These are phyloP conservation scores for Fusarium sp. DNA, from an alignment of 2,329 filamentous ascomycete species.

Conservation along the genomic window DNA sequence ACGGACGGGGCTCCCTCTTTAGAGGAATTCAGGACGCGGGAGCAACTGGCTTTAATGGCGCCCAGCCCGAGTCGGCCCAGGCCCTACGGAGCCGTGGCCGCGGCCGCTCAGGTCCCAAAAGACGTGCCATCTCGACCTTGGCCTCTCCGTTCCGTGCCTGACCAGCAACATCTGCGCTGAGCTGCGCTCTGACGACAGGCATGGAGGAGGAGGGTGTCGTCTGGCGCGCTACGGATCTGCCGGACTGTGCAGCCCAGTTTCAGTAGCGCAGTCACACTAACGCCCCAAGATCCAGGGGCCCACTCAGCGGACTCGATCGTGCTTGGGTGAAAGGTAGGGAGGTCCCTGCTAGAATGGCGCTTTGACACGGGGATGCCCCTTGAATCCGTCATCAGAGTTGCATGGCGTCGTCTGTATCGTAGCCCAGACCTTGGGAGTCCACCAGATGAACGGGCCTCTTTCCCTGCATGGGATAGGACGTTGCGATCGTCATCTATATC, in stretches of 20 bases:
- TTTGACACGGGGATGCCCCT: slow-evolving; percentile 34
- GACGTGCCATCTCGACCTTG: slow-evolving; percentile 6
- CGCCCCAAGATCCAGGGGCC: slow-evolving; percentile 28
- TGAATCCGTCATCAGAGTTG: slow-evolving; percentile 14
- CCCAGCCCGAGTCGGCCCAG: slow-evolving; percentile 21
- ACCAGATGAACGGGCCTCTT: slow-evolving; percentile 4
- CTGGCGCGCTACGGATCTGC: slow-evolving; percentile 39
- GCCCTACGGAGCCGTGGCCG: neutral
- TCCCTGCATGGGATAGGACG: slow-evolving; percentile 2
- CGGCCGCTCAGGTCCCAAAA: neutral
- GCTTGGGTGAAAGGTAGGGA: slow-evolving; percentile 10
- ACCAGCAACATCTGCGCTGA: neutral
- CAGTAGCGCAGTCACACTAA: slow-evolving; percentile 27
- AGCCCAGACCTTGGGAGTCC: slow-evolving; percentile 4
- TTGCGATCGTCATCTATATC: neutral
- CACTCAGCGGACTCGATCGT: slow-evolving; percentile 20
- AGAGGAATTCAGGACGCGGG: slow-evolving; percentile 27
- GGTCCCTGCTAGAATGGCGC: slow-evolving; percentile 34
- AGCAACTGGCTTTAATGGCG: slow-evolving; percentile 44
- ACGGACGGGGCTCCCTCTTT: slow-evolving; percentile 33
- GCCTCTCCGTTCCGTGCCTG: slow-evolving; percentile 7
- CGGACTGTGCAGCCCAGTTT: slow-evolving; percentile 25
- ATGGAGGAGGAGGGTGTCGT: slow-evolving; percentile 22
- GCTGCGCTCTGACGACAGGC: slow-evolving; percentile 31
- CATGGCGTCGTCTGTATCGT: slow-evolving; percentile 3